Evolutionary conservation across 306 rosid species (phyloP).

Genomic region (Prunus mongolica): DNA sequence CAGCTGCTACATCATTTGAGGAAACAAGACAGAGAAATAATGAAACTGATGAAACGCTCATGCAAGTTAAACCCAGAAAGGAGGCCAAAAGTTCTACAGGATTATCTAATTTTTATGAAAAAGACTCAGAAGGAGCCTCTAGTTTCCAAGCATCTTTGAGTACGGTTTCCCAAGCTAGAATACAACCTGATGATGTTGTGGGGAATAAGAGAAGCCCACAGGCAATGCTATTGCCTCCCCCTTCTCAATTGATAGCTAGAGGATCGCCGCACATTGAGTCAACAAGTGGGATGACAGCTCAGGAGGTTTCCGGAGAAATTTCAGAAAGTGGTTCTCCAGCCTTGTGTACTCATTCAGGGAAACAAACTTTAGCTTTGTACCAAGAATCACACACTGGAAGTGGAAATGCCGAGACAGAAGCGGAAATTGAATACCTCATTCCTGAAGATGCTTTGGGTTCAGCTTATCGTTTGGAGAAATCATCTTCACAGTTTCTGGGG

Average conservation of each 20-base stretch:
- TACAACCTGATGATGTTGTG: constrained; percentile 31
- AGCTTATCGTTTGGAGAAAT: constrained; percentile 53
- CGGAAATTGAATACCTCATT: constrained; percentile 27
- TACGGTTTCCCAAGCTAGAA: constrained; percentile 37
- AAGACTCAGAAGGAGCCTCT: constrained; percentile 31
- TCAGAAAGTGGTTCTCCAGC: constrained; percentile 47
- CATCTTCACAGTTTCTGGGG: constrained; percentile 59
- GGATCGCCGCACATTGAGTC: constrained; percentile 28
- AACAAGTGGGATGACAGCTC: constrained; percentile 28
- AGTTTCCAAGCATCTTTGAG: constrained; percentile 34
- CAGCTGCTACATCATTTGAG: constrained; percentile 33
- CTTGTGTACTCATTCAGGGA: constrained; percentile 1
- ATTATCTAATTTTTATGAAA: constrained; percentile 20
- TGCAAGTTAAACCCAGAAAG: constrained; percentile 27
- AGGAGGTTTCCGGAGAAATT: constrained; percentile 36
- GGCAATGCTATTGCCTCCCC: constrained; percentile 44
- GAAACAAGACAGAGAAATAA: constrained; percentile 42
- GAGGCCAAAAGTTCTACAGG: constrained; percentile 28
- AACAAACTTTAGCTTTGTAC: constrained; percentile 32
- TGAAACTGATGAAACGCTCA: constrained; percentile 47
- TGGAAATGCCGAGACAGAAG: constrained; percentile 31
- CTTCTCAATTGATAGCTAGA: constrained; percentile 48
- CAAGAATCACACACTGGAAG: constrained; percentile 31
- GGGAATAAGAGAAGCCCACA: constrained; percentile 39
- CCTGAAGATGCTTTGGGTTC: constrained; percentile 74